Percentiles rank a stretch among this genome's conserved stretches.
phyloP scores from a whole-genome alignment of 768 basidiomycete species.

The Tephrocybe sp. region DNA sequence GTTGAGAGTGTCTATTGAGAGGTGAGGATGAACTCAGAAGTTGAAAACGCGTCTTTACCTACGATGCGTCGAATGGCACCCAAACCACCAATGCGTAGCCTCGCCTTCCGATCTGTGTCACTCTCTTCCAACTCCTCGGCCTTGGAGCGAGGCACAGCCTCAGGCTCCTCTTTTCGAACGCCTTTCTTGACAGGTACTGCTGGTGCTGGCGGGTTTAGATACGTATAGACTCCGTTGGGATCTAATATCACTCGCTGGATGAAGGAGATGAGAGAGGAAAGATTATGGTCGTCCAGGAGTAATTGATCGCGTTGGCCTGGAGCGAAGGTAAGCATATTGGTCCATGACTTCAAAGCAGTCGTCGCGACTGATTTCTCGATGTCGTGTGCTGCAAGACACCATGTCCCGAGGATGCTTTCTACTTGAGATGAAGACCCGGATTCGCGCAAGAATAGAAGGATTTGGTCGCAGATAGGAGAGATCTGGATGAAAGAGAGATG shows the following conservation, averaged over 20 bases:
- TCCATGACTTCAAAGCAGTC: constrained; percentile 57
- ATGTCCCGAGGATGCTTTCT: constrained; percentile 65
- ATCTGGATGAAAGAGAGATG: constrained; percentile 69
- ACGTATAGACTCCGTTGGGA: constrained; percentile 55
- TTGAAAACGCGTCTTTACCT: constrained; percentile 35
- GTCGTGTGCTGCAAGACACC: constrained; percentile 74
- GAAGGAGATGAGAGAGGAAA: constrained; percentile 47
- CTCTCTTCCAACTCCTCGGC: constrained; percentile 66
- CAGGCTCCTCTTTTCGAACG: constrained; percentile 32
- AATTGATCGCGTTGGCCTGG: constrained; percentile 19
- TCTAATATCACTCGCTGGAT: constrained; percentile 56
- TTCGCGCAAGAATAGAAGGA: constrained; percentile 52
- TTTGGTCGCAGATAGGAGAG: constrained; percentile 42
- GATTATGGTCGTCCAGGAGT: constrained; percentile 29
- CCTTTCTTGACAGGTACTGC: constrained; percentile 33
- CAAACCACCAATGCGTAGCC: constrained; percentile 68
- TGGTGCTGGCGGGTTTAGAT: constrained; percentile 66
- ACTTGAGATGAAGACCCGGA: constrained; percentile 47
- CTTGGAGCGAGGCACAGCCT: constrained; percentile 37
- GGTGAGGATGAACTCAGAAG: not conserved
- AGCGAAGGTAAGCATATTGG: constrained; percentile 28
- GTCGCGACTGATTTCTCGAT: constrained; percentile 61
- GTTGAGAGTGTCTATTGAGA: constrained; percentile 17
- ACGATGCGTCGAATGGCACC: constrained; percentile 65
- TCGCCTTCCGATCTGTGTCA: constrained; percentile 66